A percentile compares a stretch with the other conserved stretches of the same genome.
These are phyloP conservation scores for Dactylonectria estremocensis DNA, from an alignment of 2,329 filamentous ascomycete genomes.

Conservation along the genomic window DNA sequence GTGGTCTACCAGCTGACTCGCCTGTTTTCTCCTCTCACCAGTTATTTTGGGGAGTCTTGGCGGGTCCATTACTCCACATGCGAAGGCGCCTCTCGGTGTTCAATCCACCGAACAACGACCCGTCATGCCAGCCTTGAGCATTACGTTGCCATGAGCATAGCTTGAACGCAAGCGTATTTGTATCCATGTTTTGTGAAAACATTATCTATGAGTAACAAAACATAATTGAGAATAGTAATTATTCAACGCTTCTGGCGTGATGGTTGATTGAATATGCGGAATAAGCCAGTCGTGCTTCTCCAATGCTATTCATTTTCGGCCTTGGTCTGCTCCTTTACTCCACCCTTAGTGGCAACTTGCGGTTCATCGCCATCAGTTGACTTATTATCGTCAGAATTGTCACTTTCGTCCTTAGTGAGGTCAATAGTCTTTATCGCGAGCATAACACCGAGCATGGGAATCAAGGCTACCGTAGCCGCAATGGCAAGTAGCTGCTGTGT, in stretches of 20 bases:
- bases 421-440: constrained; percentile 46
- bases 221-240: neutral
- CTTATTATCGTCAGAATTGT: constrained; percentile 15
- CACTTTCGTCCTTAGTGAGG: constrained; percentile 33
- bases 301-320: constrained; percentile 9
- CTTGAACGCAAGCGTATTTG: too few relatives aligned
- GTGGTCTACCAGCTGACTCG: too few relatives aligned
- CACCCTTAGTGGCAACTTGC: neutral
- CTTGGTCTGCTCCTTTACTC: constrained; percentile 14
- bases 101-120: too few relatives aligned
- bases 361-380: neutral
- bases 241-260: neutral
- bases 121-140: too few relatives aligned
- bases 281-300: neutral
- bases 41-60: too few relatives aligned
- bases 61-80: too few relatives aligned
- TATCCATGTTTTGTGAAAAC: neutral
- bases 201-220: neutral
- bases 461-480: constrained; percentile 42
- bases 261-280: neutral
- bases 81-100: too few relatives aligned
- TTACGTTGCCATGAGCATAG: too few relatives aligned
- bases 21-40: too few relatives aligned
- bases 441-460: constrained; percentile 47
- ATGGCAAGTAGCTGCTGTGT: constrained; percentile 49